phyloP scores from a whole-genome alignment of 78 protist genomes.

The Monocercomonoides exilis region DNA sequence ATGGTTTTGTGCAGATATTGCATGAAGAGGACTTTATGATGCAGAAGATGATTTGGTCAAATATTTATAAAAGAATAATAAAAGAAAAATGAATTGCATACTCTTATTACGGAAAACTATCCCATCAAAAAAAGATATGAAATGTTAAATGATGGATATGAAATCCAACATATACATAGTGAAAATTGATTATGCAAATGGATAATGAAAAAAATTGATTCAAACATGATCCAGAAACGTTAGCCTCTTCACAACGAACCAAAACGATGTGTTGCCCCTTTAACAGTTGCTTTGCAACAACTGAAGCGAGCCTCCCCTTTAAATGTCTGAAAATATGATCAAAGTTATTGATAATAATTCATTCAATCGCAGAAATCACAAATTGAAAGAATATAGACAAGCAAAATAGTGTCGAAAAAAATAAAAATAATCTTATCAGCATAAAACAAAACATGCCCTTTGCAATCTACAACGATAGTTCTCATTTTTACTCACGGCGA shows the following conservation, averaged over 20 bases:
- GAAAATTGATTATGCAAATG: neutral
- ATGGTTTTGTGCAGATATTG: neutral
- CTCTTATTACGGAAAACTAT: conserved; percentile 9
- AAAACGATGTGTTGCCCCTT: conserved; percentile 74
- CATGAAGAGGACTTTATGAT: neutral
- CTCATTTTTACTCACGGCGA: no score
- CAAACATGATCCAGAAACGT: conserved; percentile 65
- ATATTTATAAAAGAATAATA: no score
- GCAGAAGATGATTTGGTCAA: neutral
- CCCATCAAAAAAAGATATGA: neutral
- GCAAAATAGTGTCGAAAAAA: no score
- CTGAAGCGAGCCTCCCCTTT: conserved; percentile 94
- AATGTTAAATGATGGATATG: no score
- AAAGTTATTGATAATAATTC: conserved; percentile 85
- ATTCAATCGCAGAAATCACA: no score
- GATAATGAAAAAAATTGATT: neutral
- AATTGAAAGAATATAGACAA: no score
- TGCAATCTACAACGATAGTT: no score
- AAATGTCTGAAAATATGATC: conserved; percentile 87
- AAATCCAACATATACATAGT: conserved; percentile 1
- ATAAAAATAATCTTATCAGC: no score
- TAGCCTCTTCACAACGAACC: conserved; percentile 82
- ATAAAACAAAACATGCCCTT: no score
- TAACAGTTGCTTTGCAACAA: conserved; percentile 90
- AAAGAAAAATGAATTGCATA: neutral